Evolutionary conservation across 352 stramenopile genomes (phyloP).

Genomic region (Phytophthora aleatoria): DNA sequence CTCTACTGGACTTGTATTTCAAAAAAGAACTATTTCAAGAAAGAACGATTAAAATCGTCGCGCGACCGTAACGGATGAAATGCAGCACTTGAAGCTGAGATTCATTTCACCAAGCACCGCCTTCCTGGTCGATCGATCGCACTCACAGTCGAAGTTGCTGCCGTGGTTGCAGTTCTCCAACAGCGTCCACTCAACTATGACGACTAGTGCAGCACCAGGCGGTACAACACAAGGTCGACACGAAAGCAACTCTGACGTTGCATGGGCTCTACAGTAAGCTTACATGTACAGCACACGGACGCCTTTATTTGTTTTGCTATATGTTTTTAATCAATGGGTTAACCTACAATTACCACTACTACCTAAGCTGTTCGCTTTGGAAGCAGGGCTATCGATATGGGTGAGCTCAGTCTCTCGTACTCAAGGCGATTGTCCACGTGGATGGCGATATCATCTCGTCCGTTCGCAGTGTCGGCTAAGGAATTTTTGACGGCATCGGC

Average conservation of each 20-base stretch:
- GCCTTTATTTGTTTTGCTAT: no score
- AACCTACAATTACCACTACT: not conserved
- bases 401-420: conserved; percentile 19
- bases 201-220: conserved; percentile 16
- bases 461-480: not conserved
- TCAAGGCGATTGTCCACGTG: conserved; percentile 9
- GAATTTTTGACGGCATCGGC: conserved; percentile 6
- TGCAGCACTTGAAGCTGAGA: not conserved
- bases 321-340: no score
- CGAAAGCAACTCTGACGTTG: not conserved
- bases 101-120: not conserved
- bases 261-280: no score
- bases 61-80: conserved; percentile 15
- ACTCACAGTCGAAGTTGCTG: conserved; percentile 14
- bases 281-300: no score
- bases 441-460: conserved; percentile 10
- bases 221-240: not conserved
- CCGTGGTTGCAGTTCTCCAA: conserved; percentile 30
- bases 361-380: not conserved
- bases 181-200: conserved; percentile 18
- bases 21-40: not conserved
- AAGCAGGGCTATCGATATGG: not conserved
- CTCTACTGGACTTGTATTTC: no score
- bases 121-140: no score
- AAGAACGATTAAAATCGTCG: not conserved